Conservation (phyloP, 139 green algal genomes). For the Chlamydomonas sp. region DNA sequence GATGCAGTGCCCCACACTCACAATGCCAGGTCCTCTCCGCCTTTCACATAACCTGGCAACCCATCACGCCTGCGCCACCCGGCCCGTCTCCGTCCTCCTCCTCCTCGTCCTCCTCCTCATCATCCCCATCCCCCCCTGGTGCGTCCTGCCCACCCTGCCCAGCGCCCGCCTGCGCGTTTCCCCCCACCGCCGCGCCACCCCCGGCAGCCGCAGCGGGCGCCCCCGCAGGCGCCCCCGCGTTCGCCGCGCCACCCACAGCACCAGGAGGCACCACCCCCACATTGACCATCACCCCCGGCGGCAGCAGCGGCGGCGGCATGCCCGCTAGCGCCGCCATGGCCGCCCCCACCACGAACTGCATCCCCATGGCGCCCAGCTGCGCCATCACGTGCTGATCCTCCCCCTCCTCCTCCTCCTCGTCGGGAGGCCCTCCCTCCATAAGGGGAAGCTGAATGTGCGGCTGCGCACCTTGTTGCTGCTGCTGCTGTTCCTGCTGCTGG, state of each 20-base stretch:
- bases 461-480: background rate
- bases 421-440: background rate
- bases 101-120: background rate
- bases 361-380: background rate
- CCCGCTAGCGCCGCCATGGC: constrained; percentile 13
- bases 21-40: no score
- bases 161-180: no score
- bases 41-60: background rate
- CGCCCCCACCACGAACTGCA: constrained; percentile 10
- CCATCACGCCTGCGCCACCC: background rate
- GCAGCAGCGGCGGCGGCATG: background rate
- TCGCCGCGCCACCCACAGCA: background rate
- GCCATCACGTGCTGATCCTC: background rate
- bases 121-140: background rate
- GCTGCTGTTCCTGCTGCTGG: no score
- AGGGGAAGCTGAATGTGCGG: background rate
- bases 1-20: no score
- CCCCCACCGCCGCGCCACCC: no score
- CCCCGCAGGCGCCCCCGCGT: background rate
- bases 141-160: no score
- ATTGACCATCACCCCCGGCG: background rate
- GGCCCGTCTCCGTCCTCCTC: background rate
- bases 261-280: background rate
- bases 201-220: no score
- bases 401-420: background rate